Conservation (phyloP, 106 monocot genomes). For the Platanthera guangdongensis region DNA sequence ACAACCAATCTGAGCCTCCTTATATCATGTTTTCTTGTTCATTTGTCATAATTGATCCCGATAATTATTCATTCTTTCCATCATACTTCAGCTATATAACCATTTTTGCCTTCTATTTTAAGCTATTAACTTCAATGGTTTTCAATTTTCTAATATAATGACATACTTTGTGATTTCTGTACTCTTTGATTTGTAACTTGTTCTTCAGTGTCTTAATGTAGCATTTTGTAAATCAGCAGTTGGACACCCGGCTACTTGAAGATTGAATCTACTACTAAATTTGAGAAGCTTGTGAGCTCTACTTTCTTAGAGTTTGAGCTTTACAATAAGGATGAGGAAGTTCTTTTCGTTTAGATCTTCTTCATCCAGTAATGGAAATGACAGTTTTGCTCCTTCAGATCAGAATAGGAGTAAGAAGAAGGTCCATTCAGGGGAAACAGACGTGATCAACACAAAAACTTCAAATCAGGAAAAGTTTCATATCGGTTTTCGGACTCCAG, state of each 20-base stretch:
- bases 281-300: not conserved
- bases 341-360: conserved; percentile 49
- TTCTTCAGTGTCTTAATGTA: not conserved
- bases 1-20: not conserved
- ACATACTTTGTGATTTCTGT: not conserved
- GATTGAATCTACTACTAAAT: not conserved
- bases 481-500: conserved; percentile 6
- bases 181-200: not conserved
- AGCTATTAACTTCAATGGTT: not conserved
- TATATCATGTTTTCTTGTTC: not conserved
- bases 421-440: not conserved
- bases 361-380: conserved; percentile 24
- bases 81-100: not conserved
- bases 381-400: conserved; percentile 8
- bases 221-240: not conserved
- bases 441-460: conserved; percentile 10
- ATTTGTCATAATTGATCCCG: too few relatives aligned
- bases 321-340: conserved; percentile 25
- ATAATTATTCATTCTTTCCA: not conserved
- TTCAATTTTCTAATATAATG: not conserved
- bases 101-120: not conserved
- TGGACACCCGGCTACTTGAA: not conserved
- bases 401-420: conserved; percentile 9
- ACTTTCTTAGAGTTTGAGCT: not conserved
- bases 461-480: not conserved